Conservation (phyloP, 2,329 filamentous ascomycete genomes). For the Simplicillium aogashimaense region DNA sequence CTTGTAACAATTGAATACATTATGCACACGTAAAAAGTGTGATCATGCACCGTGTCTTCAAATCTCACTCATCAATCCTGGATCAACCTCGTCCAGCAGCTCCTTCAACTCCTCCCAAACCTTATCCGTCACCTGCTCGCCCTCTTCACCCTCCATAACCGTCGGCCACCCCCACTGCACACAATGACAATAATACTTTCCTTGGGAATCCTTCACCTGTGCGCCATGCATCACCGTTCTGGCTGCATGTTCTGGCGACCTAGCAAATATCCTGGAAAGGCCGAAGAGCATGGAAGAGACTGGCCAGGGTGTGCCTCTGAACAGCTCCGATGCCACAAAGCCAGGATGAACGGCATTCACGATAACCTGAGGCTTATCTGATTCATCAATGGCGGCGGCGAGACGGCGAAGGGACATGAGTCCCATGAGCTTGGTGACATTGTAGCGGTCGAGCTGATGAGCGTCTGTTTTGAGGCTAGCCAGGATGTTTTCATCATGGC, state of each 20-base stretch:
- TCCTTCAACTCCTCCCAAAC: conserved; percentile 32
- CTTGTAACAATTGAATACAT: no score
- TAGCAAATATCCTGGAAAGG: conserved; percentile 16
- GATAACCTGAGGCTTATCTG: conserved; percentile 20
- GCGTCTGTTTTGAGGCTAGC: conserved; percentile 15
- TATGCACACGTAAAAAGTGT: no score
- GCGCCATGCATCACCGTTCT: conserved; percentile 27
- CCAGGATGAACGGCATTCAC: conserved; percentile 30
- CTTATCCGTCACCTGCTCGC: conserved; percentile 21
- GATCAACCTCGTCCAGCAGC: conserved; percentile 30
- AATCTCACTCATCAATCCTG: conserved; percentile 23
- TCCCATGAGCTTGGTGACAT: conserved; percentile 19
- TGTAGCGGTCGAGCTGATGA: conserved; percentile 13
- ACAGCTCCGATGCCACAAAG: conserved; percentile 29
- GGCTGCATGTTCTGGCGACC: conserved; percentile 27
- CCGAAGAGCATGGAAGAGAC: conserved; percentile 13
- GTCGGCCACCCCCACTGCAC: conserved; percentile 12
- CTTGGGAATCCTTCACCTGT: conserved; percentile 26
- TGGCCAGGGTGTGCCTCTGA: conserved; percentile 19
- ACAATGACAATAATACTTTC: conserved; percentile 27
- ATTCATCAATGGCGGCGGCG: conserved; percentile 18
- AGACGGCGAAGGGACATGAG: conserved; percentile 20
- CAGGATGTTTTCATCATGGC: conserved; percentile 19
- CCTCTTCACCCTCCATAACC: conserved; percentile 22
- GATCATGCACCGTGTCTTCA: conserved; percentile 10